Conservation (phyloP, 148 eudicot species). For the Mesembryanthemum crystallinum region DNA sequence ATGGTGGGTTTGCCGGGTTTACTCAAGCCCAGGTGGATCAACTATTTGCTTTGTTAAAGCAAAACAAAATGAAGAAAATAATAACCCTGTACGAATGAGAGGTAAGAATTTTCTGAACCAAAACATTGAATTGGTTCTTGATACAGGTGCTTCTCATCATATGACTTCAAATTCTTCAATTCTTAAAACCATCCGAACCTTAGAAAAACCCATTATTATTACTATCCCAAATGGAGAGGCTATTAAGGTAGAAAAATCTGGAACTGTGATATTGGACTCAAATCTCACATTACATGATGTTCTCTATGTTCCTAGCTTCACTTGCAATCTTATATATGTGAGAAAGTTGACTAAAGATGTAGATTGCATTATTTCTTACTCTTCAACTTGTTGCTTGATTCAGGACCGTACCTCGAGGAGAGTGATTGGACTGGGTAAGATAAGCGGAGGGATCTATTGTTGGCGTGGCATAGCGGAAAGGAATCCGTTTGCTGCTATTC, state of each 20-base stretch:
- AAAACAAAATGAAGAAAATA: too few relatives aligned
- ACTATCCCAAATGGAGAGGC: background rate
- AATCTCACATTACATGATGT: background rate
- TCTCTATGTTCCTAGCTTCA: background rate
- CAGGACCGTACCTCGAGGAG: background rate
- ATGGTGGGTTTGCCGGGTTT: too few relatives aligned
- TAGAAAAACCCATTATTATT: too few relatives aligned
- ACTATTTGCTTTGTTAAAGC: too few relatives aligned
- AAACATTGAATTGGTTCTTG: too few relatives aligned
- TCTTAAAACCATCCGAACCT: too few relatives aligned
- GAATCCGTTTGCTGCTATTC: too few relatives aligned
- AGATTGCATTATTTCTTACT: background rate
- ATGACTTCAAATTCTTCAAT: too few relatives aligned
- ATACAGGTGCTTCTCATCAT: too few relatives aligned
- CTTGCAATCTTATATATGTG: background rate
- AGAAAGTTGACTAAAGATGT: background rate
- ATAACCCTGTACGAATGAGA: too few relatives aligned
- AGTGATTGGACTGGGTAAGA: background rate
- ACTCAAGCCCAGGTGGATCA: too few relatives aligned
- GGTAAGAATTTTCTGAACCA: too few relatives aligned
- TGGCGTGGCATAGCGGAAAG: background rate
- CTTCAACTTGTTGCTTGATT: background rate
- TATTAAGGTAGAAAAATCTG: background rate
- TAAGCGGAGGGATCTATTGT: background rate
- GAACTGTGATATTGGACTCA: background rate